phyloP scores from a whole-genome alignment of 805 yeast species.

The Spathaspora passalidarum region DNA sequence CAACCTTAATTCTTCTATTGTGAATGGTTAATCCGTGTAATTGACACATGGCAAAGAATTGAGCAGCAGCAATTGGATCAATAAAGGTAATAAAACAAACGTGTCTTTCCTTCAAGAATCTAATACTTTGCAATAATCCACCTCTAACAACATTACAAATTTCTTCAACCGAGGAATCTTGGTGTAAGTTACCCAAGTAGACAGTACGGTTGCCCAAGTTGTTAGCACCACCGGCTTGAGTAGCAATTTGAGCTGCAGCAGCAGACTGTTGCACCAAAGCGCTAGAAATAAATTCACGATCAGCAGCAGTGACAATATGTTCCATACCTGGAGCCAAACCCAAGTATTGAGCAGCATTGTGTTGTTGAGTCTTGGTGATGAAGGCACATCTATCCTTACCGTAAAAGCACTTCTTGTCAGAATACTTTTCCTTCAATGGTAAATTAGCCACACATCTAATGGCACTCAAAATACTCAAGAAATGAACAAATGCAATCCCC shows the following conservation, averaged over 20 bases:
- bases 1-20: conserved; percentile 82
- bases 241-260: conserved; percentile 96
- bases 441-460: conserved; percentile 77
- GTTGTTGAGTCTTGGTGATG: conserved; percentile 92
- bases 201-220: conserved; percentile 93
- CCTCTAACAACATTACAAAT: conserved; percentile 96
- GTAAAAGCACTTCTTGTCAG: conserved; percentile 75
- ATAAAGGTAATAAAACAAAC: conserved; percentile 93
- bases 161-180: conserved; percentile 85
- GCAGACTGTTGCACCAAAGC: conserved; percentile 90
- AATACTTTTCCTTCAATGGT: conserved; percentile 65
- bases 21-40: conserved; percentile 85
- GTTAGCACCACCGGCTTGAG: conserved; percentile 89
- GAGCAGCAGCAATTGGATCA: conserved; percentile 97
- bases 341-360: conserved; percentile 91
- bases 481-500: conserved; percentile 89
- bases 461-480: conserved; percentile 82
- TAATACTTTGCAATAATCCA: conserved; percentile 81
- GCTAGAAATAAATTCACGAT: conserved; percentile 59
- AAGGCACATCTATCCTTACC: conserved; percentile 96
- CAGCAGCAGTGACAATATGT: conserved; percentile 69
- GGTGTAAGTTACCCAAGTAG: conserved; percentile 85
- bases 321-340: conserved; percentile 91
- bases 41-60: conserved; percentile 91
- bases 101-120: conserved; percentile 79